Evolutionary conservation across 2,329 filamentous ascomycete species (phyloP), one percentile per base, ranked within the genome.

Genomic region (Cadophora malorum): DNA sequence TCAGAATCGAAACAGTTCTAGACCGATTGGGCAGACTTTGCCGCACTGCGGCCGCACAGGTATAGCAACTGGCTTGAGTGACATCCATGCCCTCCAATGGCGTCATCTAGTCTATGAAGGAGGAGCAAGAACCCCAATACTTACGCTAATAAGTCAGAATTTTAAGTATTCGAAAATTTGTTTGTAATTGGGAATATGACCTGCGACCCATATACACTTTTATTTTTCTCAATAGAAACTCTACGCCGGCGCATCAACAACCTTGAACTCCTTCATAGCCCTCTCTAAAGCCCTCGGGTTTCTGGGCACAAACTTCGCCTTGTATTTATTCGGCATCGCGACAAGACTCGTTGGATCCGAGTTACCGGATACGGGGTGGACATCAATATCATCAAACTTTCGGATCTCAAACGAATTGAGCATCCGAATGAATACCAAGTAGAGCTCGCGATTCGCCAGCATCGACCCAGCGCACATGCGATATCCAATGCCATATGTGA

Each of bases 391-490:
- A 50, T 85, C 84, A 63, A 82, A 78, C 68, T 83, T 83, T 64
- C 85, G 79, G 65, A 91, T 84, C 68, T 84, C 83, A 76, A 90
- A 90, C 72, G 85, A 85, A 76, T 84, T 87, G 31, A 91, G 78
- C 70, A 88, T 84, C 35, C 88, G 83, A 78, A 90, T 83, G 74
- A 88, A 90, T 12, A 88, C 81, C 10, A 90, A 80, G 69, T 91
- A 91, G 21, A 91, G 80, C 74, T 91, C 88, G 1, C 88, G 81
- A 73, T 90, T 90, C 12, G 88, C 88, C 1, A 90, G 80, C 49
- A 88, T 74, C 1, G 83, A 87, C 47, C 88, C 88, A 0, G 88
- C 87, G 69, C 89, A 91, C 88, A 91, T 91, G 49, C 88, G 84
- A 71, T 90, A 90, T 1, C 88, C 88, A 10, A 90, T 80, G 0